A percentile compares a stretch with the other conserved stretches of the same genome.
Evolutionary conservation across 2,329 filamentous ascomycete genomes (phyloP).

Genomic region (Diatrype stigma): DNA sequence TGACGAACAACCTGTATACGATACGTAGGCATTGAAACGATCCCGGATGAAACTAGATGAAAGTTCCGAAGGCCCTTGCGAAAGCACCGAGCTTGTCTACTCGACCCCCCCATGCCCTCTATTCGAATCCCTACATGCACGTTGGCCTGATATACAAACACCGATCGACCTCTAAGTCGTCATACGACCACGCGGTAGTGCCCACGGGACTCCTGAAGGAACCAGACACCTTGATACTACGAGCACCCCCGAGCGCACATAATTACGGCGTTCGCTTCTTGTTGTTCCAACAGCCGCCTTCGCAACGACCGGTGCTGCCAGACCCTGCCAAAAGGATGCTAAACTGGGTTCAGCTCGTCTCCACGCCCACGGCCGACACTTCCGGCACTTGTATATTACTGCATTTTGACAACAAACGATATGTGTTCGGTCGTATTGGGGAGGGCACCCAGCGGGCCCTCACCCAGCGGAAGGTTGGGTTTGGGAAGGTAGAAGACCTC

Average conservation of each 20-base stretch:
- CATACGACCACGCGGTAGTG: constrained; percentile 8
- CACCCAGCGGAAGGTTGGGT: constrained; percentile 60
- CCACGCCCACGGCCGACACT: constrained; percentile 83
- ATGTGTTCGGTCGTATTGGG: constrained; percentile 75
- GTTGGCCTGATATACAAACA: too few relatives aligned
- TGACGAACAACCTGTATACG: too few relatives aligned
- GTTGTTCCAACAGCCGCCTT: not conserved
- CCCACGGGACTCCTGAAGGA: constrained; percentile 11
- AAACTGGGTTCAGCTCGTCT: constrained; percentile 69
- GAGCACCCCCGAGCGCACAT: constrained; percentile 1
- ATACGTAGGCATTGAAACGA: too few relatives aligned
- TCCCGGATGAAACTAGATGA: too few relatives aligned
- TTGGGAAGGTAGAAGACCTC: constrained; percentile 67
- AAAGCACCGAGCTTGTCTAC: not conserved
- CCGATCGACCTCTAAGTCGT: not conserved
- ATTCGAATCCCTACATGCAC: too few relatives aligned
- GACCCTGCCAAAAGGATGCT: constrained; percentile 53
- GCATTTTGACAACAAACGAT: constrained; percentile 76
- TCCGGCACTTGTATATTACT: constrained; percentile 73
- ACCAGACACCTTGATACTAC: constrained; percentile 5
- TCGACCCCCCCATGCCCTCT: not conserved
- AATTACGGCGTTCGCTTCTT: constrained; percentile 7
- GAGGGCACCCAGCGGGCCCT: constrained; percentile 83
- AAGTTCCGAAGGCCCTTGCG: constrained; percentile 1
- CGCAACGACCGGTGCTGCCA: not conserved